Evolutionary conservation across 202 grass and related monocot genomes (phyloP).

Genomic region (Saccharum hybrid): DNA sequence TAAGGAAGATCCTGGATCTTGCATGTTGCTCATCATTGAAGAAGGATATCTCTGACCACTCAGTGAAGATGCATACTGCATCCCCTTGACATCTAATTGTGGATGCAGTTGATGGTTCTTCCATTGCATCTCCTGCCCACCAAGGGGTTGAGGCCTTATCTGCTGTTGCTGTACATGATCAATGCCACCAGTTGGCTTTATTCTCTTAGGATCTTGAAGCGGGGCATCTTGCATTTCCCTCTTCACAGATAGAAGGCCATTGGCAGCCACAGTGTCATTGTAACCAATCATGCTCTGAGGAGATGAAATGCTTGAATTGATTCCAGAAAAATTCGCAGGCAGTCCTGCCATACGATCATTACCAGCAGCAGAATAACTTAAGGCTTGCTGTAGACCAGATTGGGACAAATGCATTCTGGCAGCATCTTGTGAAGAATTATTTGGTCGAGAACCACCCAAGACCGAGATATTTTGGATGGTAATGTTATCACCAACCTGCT

Average conservation of each 20-base stretch:
- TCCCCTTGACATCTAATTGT: slow-evolving; percentile 63
- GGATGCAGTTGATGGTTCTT: slow-evolving; percentile 71
- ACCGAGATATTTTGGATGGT: slow-evolving; percentile 49
- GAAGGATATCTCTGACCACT: slow-evolving; percentile 70
- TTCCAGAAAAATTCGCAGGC: slow-evolving; percentile 63
- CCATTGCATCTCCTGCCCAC: slow-evolving; percentile 75
- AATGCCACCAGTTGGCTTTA: slow-evolving; percentile 56
- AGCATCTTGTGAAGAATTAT: slow-evolving; percentile 67
- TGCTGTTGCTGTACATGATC: slow-evolving; percentile 82
- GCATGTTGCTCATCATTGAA: slow-evolving; percentile 59
- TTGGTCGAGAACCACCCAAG: slow-evolving; percentile 53
- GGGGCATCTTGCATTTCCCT: slow-evolving; percentile 77
- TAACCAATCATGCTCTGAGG: slow-evolving; percentile 64
- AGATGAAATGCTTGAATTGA: slow-evolving; percentile 55
- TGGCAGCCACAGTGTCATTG: slow-evolving; percentile 47
- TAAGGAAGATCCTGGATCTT: slow-evolving; percentile 67
- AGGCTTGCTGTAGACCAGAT: slow-evolving; percentile 56
- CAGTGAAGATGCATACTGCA: slow-evolving; percentile 71
- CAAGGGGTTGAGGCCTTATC: slow-evolving; percentile 57
- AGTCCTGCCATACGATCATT: slow-evolving; percentile 62
- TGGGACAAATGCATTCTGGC: slow-evolving; percentile 63
- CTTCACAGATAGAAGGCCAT: slow-evolving; percentile 67
- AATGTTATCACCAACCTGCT: slow-evolving; percentile 58
- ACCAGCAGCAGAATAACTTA: slow-evolving; percentile 57
- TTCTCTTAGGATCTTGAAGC: slow-evolving; percentile 73